Percentiles rank a stretch among this genome's conserved stretches.
These are phyloP conservation scores for Paramecium biaurelia DNA, from an alignment of 73 alveolate species.

Conservation along the genomic window DNA sequence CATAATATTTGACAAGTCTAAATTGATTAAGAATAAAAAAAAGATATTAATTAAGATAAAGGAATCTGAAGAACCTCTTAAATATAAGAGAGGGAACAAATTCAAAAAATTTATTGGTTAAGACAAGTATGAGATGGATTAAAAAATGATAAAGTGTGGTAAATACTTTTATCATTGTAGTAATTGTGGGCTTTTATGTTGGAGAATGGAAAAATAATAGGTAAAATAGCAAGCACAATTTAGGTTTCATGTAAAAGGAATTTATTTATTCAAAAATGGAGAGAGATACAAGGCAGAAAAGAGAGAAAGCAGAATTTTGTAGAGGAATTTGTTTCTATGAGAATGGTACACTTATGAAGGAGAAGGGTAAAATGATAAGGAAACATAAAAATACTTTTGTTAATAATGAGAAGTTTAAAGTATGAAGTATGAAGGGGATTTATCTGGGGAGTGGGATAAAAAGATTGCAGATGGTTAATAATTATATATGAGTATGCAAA, in stretches of 20 bases:
- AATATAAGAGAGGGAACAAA: slow-evolving; percentile 7
- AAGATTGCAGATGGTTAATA: slow-evolving; percentile 26
- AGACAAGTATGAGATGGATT: slow-evolving; percentile 56
- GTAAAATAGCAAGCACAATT: neutral
- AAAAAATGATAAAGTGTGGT: slow-evolving; percentile 45
- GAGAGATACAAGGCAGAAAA: slow-evolving; percentile 37
- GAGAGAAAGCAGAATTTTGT: slow-evolving; percentile 46
- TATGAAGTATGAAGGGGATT: slow-evolving; percentile 77
- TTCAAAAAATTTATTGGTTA: slow-evolving; percentile 41
- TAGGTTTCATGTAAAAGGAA: slow-evolving; percentile 59
- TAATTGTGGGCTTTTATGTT: neutral
- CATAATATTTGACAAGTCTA: neutral
- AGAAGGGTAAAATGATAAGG: slow-evolving; percentile 88
- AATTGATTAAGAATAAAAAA: neutral
- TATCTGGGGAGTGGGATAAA: neutral
- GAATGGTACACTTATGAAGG: slow-evolving; percentile 90
- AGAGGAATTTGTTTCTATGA: slow-evolving; percentile 61
- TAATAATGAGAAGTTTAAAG: slow-evolving; percentile 79
- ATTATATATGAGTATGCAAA: slow-evolving; percentile 61
- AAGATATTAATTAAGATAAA: neutral
- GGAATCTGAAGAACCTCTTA: neutral
- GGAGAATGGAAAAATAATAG: slow-evolving; percentile 39
- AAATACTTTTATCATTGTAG: neutral
- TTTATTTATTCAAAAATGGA: slow-evolving; percentile 17
- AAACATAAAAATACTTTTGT: slow-evolving; percentile 74